Evolutionary conservation across 202 grass and related monocot genomes (phyloP).

Genomic region (Panicum virgatum): DNA sequence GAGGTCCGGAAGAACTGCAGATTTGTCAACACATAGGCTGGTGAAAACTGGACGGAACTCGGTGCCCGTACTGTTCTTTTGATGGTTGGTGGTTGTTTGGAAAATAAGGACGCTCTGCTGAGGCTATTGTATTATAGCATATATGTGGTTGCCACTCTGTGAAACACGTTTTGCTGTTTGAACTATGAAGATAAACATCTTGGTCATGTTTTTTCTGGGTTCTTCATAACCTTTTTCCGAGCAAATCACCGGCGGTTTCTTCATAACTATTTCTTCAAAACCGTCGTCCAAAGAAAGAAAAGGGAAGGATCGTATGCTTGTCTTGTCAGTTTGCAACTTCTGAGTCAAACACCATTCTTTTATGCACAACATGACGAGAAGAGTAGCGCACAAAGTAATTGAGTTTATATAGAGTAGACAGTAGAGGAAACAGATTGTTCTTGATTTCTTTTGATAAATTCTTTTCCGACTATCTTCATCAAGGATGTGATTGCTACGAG

Average conservation of each 20-base stretch:
- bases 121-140: conserved; percentile 37
- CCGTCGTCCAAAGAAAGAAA: background rate
- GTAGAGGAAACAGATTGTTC: background rate
- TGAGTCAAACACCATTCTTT: background rate
- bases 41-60: background rate
- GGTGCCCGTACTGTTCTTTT: conserved; percentile 25
- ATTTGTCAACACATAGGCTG: conserved; percentile 78
- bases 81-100: conserved; percentile 20
- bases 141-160: conserved; percentile 11
- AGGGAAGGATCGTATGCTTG: background rate
- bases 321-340: background rate
- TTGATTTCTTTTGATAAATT: background rate
- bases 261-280: too few relatives aligned
- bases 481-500: background rate
- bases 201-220: background rate
- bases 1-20: conserved; percentile 95
- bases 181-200: conserved; percentile 18
- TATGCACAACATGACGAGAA: background rate
- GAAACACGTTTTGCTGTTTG: conserved; percentile 14
- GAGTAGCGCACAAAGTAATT: background rate
- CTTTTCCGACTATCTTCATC: background rate
- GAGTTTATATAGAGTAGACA: background rate
- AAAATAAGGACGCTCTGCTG: conserved; percentile 46
- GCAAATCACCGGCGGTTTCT: conserved; percentile 28
- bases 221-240: conserved; percentile 23